Evolutionary conservation across 2,329 filamentous ascomycete species (phyloP), one percentile per base, ranked within the genome.

Genomic region (Trichoderma oligosporum): DNA sequence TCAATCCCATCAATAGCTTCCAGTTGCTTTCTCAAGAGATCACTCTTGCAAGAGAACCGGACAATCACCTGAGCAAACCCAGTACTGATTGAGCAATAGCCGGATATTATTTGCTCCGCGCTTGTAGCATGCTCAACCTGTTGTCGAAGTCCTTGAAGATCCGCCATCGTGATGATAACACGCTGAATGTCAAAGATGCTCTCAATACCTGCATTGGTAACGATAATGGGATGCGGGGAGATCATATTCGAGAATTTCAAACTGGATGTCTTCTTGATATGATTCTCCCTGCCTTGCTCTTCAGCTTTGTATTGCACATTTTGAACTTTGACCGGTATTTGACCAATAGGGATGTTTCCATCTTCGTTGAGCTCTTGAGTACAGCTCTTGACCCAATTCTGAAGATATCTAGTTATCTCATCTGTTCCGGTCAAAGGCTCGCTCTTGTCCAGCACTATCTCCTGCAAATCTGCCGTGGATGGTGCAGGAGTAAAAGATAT

Each of bases 131-230:
- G 38, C 29, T 35, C 48, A 12, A 61, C 52, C 39, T 61, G 59
- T 42, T 47, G 44, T 1, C 41, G 39, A 20, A 61, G 56, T 11
- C 47, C 41, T 9, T 59, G 44, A 11, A 31, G 16, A 33, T 61
- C 39, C 0, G 48, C 27, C 56, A 61, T 56, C 2, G 59, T 59
- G 14, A 61, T 36, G 9, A 61, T 49, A 4, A 61, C 57, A 6
- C 56, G 45, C 18, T 61, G 59, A 42, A 59, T 41, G 11, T 59
- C 59, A 33, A 61, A 61, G n/a, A 61, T 44, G 2, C 59, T 41
- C 31, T 61, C 59, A 25, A 61, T 59, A 2, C 56, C 59, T 24
- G 59, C 44, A 25, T 46, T 59, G n/a, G 53, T 61, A 5, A 59
- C 57, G 18, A 59, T 61, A 25, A 61, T 61, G 2, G 56, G 59